Base-by-base conservation (phyloP, 306 rosid species). In the Casuarina glauca region DNA sequence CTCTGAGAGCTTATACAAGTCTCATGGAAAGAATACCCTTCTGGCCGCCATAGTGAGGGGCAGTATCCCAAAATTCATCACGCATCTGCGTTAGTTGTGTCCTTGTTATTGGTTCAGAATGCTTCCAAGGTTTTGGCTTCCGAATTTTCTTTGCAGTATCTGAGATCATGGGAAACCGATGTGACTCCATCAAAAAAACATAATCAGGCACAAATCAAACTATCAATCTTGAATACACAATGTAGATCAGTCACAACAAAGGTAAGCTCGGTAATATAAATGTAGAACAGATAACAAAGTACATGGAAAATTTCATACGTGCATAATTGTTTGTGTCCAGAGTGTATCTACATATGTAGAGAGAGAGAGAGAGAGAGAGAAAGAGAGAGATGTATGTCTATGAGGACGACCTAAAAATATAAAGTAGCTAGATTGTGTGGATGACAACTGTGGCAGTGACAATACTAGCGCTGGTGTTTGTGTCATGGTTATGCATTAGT, bases 31-130 rank as follows among this genome's bases (percentile, higher is more conserved):
- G 10, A 41, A 4, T 73, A 80, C 83, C 83, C 68, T 58, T 67
- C 12, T 26, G 69, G 68, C 79, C 83, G 50, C 83, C 79, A 69
- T 80, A 80, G 48, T 80, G 74, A 44, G 79, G 83, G 46, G 78
- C 75, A 4, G 83, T 80, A 68, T 80, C 83, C 83, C 83, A 80
- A 62, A 80, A 80, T 51, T 80, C 83, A 32, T 80, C 83, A 4
- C 79, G 83, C 83, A 80, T 74, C 63, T 20, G 75, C 74, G 38
- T 12, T 20, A 80, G 79, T 48, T 74, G 75, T 1, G 69, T 39
- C 75, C 61, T 68, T 17, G 79, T 74, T 39, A 80, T 80, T 36
- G 79, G 83, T 60, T 80, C 75, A 7, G 79, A 9, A 63, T 80
- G 79, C 75, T 50, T 74, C 83, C 83, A 80, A 6, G 79, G 79